Evolutionary conservation across 441 rosid genomes (phyloP), one percentile per base, ranked within the genome.

Genomic region (Pelargonium citronellum): DNA sequence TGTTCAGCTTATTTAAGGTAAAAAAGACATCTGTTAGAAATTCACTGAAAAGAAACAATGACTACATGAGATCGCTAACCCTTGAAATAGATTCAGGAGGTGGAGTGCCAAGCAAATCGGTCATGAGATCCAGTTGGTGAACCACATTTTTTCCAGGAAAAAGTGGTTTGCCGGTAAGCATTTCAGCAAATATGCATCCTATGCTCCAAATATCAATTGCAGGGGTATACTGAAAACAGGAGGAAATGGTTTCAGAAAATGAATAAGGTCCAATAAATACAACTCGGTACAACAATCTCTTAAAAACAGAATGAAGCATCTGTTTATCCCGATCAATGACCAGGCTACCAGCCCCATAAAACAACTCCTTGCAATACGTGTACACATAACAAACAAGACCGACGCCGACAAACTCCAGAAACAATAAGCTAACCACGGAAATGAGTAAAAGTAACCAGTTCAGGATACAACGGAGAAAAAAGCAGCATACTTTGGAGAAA

Each of bases 171-270:
- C 99, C 96, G 19, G 87, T 77, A 68, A 95, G 96, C 91, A 95
- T 80, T 82, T 95, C 99, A 24, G 96, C 99, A 80, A 95, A 95
- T 78, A 92, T 95, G 83, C 99, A 95, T 81, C 99, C 99, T 69
- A 95, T 89, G 87, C 99, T 95, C 99, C 99, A 95, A 51, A 85
- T 91, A 79, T 95, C 99, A 80, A 95, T 92, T 7, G 94, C 99
- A 71, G 98, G 99, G 24, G 99, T 95, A 73, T 95, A 92, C 98
- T 95, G 79, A 63, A 75, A 64, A 70, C 67, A 67, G 41, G 30
- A 64, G 19, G 1, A 6, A 43, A 11, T 43, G 47, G 47, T 6
- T 43, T 43, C 7, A 43, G 10, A 11, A 43, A 43, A 43, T 43
- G 53, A 2, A 46, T 10, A 12, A 46, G 53, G 47, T 43, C 47